Conservation (phyloP, 1,139 yeast species). For the Magnusiomyces ingens region DNA sequence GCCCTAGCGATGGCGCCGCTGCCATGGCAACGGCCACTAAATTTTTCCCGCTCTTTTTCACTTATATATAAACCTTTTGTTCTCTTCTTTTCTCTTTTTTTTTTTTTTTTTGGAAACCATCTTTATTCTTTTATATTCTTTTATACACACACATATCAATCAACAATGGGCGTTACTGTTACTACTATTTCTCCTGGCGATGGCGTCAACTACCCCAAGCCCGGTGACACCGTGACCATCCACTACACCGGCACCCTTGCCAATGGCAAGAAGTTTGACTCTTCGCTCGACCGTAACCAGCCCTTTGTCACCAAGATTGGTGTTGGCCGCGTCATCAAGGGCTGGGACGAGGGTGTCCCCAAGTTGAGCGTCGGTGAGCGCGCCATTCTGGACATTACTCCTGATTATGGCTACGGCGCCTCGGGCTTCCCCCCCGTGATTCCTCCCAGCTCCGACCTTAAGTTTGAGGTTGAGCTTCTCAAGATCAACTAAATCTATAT, state of each 20-base stretch:
- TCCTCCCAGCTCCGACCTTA: slow-evolving; percentile 91
- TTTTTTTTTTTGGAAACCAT: too few species aligned
- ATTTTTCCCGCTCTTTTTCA: too few species aligned
- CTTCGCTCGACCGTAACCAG: slow-evolving; percentile 86
- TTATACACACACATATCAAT: too few species aligned
- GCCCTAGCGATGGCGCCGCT: too few species aligned
- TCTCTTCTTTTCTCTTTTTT: too few species aligned
- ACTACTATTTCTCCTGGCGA: slow-evolving; percentile 47
- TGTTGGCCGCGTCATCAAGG: slow-evolving; percentile 91
- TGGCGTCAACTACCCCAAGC: slow-evolving; percentile 76
- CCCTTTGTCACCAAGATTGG: slow-evolving; percentile 93
- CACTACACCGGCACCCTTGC: slow-evolving; percentile 95
- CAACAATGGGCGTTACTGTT: slow-evolving; percentile 36
- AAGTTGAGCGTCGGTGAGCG: slow-evolving; percentile 86
- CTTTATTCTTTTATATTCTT: too few species aligned
- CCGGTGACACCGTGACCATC: slow-evolving; percentile 75
- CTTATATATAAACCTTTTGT: too few species aligned
- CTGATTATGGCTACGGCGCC: slow-evolving; percentile 86
- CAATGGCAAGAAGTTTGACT: slow-evolving; percentile 91
- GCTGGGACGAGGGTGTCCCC: slow-evolving; percentile 95
- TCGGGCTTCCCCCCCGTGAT: slow-evolving; percentile 95
- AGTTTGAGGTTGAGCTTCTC: slow-evolving; percentile 87
- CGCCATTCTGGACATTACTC: slow-evolving; percentile 87
- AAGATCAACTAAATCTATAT: slow-evolving; percentile 64
- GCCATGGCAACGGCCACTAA: too few species aligned